These are phyloP conservation scores for Lodderomyces parapsilosis DNA, from an alignment of 1,139 yeast species.

Conservation along the genomic window DNA sequence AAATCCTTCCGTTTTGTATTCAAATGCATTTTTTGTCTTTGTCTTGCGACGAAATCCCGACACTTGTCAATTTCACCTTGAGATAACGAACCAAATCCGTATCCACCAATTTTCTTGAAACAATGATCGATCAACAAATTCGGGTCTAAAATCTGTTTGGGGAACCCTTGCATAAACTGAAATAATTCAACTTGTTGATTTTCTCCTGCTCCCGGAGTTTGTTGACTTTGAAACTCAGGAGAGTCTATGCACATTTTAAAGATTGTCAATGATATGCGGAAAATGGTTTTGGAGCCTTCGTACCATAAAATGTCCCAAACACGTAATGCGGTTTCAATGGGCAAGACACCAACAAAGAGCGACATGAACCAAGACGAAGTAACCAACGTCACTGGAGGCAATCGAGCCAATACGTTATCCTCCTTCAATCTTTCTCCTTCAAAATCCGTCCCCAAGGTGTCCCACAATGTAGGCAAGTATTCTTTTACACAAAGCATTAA, in stretches of 20 bases:
- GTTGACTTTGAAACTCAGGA: constrained; percentile 31
- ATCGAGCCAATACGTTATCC: constrained; percentile 62
- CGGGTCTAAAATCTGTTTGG: constrained; percentile 72
- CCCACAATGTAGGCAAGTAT: constrained; percentile 82
- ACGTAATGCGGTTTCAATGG: constrained; percentile 81
- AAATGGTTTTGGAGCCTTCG: constrained; percentile 85
- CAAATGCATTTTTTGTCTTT: constrained; percentile 45
- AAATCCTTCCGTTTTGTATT: constrained; percentile 29
- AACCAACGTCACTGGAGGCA: constrained; percentile 90
- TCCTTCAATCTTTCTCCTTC: constrained; percentile 49
- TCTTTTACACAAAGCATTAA: constrained; percentile 83
- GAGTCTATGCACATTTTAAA: constrained; percentile 75
- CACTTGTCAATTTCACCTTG: constrained; percentile 82
- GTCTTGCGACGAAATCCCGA: constrained; percentile 70
- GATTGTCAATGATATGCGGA: constrained; percentile 81
- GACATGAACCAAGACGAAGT: constrained; percentile 99
- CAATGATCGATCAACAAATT: constrained; percentile 68
- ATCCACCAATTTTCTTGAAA: constrained; percentile 70
- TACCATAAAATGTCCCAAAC: constrained; percentile 95
- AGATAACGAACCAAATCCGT: constrained; percentile 65
- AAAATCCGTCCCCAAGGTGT: constrained; percentile 40
- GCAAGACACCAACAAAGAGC: constrained; percentile 81
- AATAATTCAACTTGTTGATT: constrained; percentile 82
- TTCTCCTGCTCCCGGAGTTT: constrained; percentile 23
- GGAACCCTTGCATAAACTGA: constrained; percentile 81